Base-by-base conservation (phyloP, 176 grass and related monocot species). In the Panicum miliaceum region DNA sequence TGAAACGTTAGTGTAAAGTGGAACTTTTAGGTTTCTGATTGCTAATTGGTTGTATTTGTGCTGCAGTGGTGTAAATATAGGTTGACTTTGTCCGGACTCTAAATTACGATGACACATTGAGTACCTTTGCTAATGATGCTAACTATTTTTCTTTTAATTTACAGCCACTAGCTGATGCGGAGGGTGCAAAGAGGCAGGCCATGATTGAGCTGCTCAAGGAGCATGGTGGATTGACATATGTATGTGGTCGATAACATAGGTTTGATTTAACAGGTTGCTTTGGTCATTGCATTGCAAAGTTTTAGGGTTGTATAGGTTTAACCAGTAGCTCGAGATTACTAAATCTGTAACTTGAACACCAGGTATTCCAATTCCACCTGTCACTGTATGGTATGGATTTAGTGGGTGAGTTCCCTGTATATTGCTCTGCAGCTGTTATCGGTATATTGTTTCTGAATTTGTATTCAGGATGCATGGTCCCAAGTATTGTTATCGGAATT, bases 151-250 rank as follows among this genome's bases (percentile, higher is more conserved):
- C n/a, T 73, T 68, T 82, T 63, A 6, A 41, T 82, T 84, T 25
- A 79, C 81, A 99, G 97, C 93, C 97, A 75, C 81, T 99, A 45
- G 97, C 97, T 66, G 97, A 99, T 66, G 97, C 97, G 19, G 97
- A 96, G 82, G 97, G 97, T 22, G 91, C 91, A 71, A 96, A 94
- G 88, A 96, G 88, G 86, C 64, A 73, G 80, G 57, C 70, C 26
- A 91, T 96, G 91, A 85, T 94, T 23, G 91, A 96, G 74, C 84
- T 99, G 32, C 89, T 99, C 68, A 94, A 92, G 83, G 82, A 89
- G 66, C 89, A 87, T 77, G 97, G 97, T 14, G 97, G 97, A 20
- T 85, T 92, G 84, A 92, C 97, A 79, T 94, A 86, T 85, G 97
- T 99, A 94, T 50, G 93, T 83, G 46, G 5, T 32, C n/a, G 12